Evolutionary conservation across 2,329 filamentous ascomycete genomes (phyloP).

Genomic region (Laburnicola sp.): DNA sequence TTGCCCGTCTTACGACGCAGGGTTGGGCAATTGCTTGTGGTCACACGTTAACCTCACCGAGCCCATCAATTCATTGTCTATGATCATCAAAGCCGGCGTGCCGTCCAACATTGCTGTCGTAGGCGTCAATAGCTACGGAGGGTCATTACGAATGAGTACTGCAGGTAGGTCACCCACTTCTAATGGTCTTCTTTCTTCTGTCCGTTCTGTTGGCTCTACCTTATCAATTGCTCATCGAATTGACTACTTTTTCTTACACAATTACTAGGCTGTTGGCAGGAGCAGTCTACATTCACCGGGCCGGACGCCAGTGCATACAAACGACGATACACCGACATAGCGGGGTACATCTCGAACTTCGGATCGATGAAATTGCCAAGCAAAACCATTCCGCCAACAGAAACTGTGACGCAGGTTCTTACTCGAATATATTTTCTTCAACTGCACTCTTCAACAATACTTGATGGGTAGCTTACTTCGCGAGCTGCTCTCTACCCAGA

Average conservation of each 20-base stretch:
- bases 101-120: too few species aligned
- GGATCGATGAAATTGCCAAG: not conserved
- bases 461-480: not conserved
- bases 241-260: not conserved
- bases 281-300: not conserved
- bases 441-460: not conserved
- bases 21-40: too few species aligned
- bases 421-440: not conserved
- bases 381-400: not conserved
- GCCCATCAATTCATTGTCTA: too few species aligned
- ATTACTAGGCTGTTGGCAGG: not conserved
- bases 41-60: too few species aligned
- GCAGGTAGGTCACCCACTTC: too few species aligned
- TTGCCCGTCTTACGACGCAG: too few species aligned
- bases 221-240: not conserved
- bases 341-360: not conserved
- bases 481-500: not conserved
- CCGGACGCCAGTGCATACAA: not conserved
- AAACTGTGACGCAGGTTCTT: not conserved
- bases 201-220: too few species aligned
- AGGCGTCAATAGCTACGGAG: too few species aligned
- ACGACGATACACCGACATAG: not conserved
- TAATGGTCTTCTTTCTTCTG: too few species aligned
- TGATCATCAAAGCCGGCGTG: too few species aligned
- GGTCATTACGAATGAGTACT: too few species aligned